Evolutionary conservation across 108 stramenopile species (phyloP), one percentile per base, ranked within the genome.

Genomic region (Fragilariopsis cylindrus): DNA sequence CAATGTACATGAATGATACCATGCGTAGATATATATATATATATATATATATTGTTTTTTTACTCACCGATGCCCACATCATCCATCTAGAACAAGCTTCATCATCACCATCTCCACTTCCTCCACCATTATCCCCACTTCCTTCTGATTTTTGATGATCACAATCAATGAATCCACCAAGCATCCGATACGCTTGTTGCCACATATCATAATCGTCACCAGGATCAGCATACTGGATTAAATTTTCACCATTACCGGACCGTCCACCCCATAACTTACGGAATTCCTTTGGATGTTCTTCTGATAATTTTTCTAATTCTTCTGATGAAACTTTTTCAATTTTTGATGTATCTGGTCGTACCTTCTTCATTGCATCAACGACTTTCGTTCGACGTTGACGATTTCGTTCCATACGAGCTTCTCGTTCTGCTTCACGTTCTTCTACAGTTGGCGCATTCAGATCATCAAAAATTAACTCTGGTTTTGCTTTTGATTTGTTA

Each of bases 11-110:
- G 30, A 30, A 30, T 30, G 30, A 30, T 30, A 30, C 2, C 30
- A 30, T 2, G 30, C 30, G 30, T 30, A 30, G 30, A 30, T 30
- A 30, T 30, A 30, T 30, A 30, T 30, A 21, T 21, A 21, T 21
- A 65, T 21, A 57, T 57, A 42, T 5, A 72, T 16, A 12, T 39
- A 73, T 30, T 9, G 5, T 55, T 65, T 60, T 30, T 9, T 9
- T 15, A 90, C 91, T 81, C 75, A 92, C 91, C 79, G 93, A 82
- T 39, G 91, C 90, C 89, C 90, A 94, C 69, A 92, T 82, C 91
- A 90, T 89, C 93, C 93, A 94, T 18, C 91, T 75, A 13, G 82
- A 81, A 72, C 93, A 94, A 39, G 80, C 83, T 15, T 76, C 53
- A 44, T 74, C 69, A 54, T 79, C 57, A 50, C 80, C 70, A n/a